A percentile compares a stretch with the other conserved stretches of the same genome.
These are phyloP conservation scores for Mediolabrus comicus DNA, from an alignment of 108 stramenopile species.

Conservation along the genomic window DNA sequence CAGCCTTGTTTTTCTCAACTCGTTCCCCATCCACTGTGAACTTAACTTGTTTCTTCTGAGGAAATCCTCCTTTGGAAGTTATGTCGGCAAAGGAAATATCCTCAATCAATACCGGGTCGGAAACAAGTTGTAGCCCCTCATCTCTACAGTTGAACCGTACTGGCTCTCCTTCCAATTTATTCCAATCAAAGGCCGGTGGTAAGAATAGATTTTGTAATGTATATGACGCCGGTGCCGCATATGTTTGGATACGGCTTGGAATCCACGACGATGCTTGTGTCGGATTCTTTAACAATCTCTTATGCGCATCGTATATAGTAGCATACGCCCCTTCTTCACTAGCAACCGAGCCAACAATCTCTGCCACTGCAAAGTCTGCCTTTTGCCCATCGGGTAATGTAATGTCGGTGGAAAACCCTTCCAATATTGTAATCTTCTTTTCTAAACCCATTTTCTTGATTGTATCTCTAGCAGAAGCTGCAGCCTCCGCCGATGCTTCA, in stretches of 20 bases:
- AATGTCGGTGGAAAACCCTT: conserved; percentile 69
- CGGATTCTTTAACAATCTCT: conserved; percentile 54
- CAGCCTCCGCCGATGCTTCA: conserved; percentile 59
- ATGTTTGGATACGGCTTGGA: conserved; percentile 57
- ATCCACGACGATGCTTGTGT: conserved; percentile 51
- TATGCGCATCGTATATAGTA: conserved; percentile 57
- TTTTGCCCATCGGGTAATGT: conserved; percentile 49
- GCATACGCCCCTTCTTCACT: conserved; percentile 68
- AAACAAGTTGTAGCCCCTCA: conserved; percentile 58
- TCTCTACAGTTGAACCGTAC: conserved; percentile 74
- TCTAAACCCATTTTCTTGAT: conserved; percentile 46
- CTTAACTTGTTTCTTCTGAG: conserved; percentile 8
- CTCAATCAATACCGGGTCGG: conserved; percentile 56
- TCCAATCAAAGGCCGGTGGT: conserved; percentile 73
- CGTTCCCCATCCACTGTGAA: conserved; percentile 46
- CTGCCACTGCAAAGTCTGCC: conserved; percentile 62
- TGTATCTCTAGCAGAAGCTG: conserved; percentile 32
- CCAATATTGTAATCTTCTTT: conserved; percentile 56
- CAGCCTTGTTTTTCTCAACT: conserved; percentile 29
- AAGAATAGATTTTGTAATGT: conserved; percentile 62
- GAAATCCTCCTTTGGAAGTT: not conserved
- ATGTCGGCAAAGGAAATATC: conserved; percentile 57
- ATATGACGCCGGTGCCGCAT: conserved; percentile 59
- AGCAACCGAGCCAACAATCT: conserved; percentile 62
- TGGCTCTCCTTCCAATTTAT: conserved; percentile 57